Evolutionary conservation across 1,284 basidiomycete genomes (phyloP), one percentile per base, ranked within the genome.

Genomic region (Boletus austroedulis): DNA sequence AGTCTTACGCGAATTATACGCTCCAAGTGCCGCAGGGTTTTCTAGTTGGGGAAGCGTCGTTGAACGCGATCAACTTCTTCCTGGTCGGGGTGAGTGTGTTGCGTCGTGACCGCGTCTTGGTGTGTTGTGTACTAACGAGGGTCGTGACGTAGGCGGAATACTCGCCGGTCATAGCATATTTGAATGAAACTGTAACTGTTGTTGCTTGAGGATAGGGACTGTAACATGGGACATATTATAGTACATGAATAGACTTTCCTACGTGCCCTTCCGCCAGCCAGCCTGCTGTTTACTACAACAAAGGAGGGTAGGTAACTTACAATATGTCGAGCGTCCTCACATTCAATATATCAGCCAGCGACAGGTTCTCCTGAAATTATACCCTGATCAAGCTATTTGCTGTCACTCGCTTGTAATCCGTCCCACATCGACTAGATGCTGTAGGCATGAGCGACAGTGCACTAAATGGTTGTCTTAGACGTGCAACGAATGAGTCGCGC

Each of bases 71-170:
- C 53, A 64, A 67, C 31, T 28, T 72, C 0, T 69, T 66, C 55
- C 51, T 69, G 68, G 67, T 71, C 10, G 70, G 70, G 55, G 68
- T 69, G 53, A 58, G 70, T 66, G 2, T 43, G 6, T 10, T 1
- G 14, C 24, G 36, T 10, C 19, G 26, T 17, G 38, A 21, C 19
- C 8, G 2, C 12, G 23, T n/a, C n/a, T n/a, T n/a, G n/a, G n/a
- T n/a, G n/a, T n/a, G 28, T 7, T 5, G 15, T 38, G 57, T 11
- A 3, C 44, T 67, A 19, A 67, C 32, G 17, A 0, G 15, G 19
- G 4, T 45, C 9, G n/a, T n/a, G n/a, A 40, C n/a, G 7, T 51
- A 69, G 70, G 68, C 56, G 0, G 19, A 21, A 5, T 62, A 57
- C 15, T 55, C 0, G n/a, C 70, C 70, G 3, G 1, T 60, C 40